Evolutionary conservation across 352 stramenopile species (phyloP), one percentile per base, ranked within the genome.

Genomic region (Pythium dissimile): DNA sequence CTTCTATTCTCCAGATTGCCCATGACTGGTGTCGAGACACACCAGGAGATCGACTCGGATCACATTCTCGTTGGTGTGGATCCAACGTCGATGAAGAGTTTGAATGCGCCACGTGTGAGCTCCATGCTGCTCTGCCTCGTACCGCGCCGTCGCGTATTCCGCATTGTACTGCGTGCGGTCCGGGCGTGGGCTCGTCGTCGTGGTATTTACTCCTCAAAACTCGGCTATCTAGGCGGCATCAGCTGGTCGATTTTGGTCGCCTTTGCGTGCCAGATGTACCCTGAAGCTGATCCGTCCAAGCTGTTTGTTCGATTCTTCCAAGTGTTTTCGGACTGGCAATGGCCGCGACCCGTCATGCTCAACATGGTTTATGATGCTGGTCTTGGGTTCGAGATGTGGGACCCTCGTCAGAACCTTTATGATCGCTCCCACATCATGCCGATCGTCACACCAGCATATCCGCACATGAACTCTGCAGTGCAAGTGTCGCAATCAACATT

Each of bases 241-340:
- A 99, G 98, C 66, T 99, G 88, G 80, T 94, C 95, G n/a, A 98
- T 99, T 48, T 71, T 99, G 27, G 92, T 98, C 13, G 95, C 93
- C 15, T 98, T 96, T 49, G 84, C 98, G 21, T 98, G 88, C 62
- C 90, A 97, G 67, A 56, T 96, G 58, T 94, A 95, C 60, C 80
- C 83, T 35, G 81, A 80, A 12, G 78, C 72, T 11, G 79, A 89
- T 20, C 76, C 76, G 7, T 75, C 73, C 3, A 88, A 87, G 57
- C 74, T 89, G 23, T 90, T 93, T 67, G 68, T 91, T 16, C 78
- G 81, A 7, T 93, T 93, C 56, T 93, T 91, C 59, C 80, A 93
- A 64, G 80, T 93, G 34, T 69, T 93, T 18, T 93, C 83, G 7
- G 83, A 91, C 44, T 93, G 83, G 80, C 76, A 87, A 47, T 93